Percentiles rank a stretch among this genome's conserved stretches.
Conservation (phyloP, 1,139 yeast species). For the Blastobotrys indianensis region DNA sequence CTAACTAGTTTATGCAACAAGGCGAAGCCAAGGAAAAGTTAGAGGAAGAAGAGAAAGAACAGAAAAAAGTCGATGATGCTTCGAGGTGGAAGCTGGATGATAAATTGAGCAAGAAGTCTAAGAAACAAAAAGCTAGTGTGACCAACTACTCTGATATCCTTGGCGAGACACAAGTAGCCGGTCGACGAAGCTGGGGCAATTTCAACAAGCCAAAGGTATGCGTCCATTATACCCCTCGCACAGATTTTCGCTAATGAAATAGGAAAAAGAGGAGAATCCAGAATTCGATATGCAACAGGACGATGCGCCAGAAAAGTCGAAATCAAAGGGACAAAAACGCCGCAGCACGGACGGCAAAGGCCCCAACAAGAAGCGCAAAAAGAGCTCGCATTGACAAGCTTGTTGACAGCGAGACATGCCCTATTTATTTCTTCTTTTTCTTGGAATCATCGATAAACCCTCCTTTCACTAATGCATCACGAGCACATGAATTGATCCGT, state of each 20-base stretch:
- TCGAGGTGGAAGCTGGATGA: slow-evolving; percentile 53
- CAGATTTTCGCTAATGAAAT: neutral
- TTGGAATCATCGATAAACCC: slow-evolving; percentile 38
- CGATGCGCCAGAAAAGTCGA: neutral
- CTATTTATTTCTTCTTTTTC: slow-evolving; percentile 11
- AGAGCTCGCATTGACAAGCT: neutral
- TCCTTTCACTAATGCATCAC: slow-evolving; percentile 73
- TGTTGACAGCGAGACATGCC: neutral
- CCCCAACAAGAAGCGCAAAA: slow-evolving; percentile 3
- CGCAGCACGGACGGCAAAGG: slow-evolving; percentile 1
- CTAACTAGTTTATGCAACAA: slow-evolving; percentile 45
- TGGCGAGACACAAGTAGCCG: slow-evolving; percentile 13
- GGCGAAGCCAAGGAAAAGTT: slow-evolving; percentile 38
- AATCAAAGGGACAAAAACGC: slow-evolving; percentile 1
- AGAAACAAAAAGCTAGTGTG: slow-evolving; percentile 13
- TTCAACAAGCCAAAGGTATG: slow-evolving; percentile 12
- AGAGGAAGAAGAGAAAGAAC: slow-evolving; percentile 34
- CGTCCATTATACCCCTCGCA: neutral
- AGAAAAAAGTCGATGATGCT: slow-evolving; percentile 36
- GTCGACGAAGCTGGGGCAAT: slow-evolving; percentile 25
- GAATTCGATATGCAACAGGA: slow-evolving; percentile 8
- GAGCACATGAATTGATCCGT: slow-evolving; percentile 83
- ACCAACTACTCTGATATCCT: slow-evolving; percentile 23
- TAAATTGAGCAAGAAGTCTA: slow-evolving; percentile 8
- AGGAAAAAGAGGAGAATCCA: slow-evolving; percentile 6